Conservation (phyloP, 176 grass and related monocot genomes). For the Juncus inflexus region DNA sequence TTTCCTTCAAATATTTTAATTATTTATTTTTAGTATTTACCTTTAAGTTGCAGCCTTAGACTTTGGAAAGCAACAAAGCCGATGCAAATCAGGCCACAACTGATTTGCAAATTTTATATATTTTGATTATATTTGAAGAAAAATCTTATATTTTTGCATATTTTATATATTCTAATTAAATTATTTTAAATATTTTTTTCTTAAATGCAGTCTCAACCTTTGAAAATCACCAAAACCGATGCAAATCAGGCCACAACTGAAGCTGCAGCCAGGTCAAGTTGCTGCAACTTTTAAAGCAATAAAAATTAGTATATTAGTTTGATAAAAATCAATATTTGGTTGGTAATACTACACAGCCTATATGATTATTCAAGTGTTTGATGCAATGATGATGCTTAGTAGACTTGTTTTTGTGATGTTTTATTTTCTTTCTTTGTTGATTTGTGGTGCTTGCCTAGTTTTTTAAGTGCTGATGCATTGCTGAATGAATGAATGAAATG, state of each 20-base stretch:
- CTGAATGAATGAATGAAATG: constrained; percentile 6
- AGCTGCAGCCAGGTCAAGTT: constrained; percentile 45
- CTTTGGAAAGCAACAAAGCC: too few relatives aligned
- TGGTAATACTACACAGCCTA: not conserved
- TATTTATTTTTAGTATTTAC: too few relatives aligned
- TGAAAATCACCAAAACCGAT: constrained; percentile 67
- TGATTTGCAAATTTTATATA: too few relatives aligned
- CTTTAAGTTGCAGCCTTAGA: too few relatives aligned
- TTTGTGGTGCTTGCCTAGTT: constrained; percentile 12
- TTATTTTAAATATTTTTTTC: not conserved
- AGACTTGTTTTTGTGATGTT: not conserved
- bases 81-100: too few relatives aligned
- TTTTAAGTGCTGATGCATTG: constrained; percentile 13
- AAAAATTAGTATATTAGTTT: constrained; percentile 24
- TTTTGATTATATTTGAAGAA: too few relatives aligned
- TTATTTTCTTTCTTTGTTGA: not conserved
- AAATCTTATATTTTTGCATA: not conserved
- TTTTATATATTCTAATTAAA: not conserved
- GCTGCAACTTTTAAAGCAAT: constrained; percentile 56
- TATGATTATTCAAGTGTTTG: constrained; percentile 19
- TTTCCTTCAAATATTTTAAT: too few relatives aligned
- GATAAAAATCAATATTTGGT: constrained; percentile 4
- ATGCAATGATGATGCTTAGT: not conserved
- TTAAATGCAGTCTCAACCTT: constrained; percentile 43
- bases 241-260: constrained; percentile 25